Percentiles rank a stretch among this genome's conserved stretches.
These are phyloP conservation scores for Gossypium lobatum DNA, from an alignment of 441 rosid genomes.

Conservation along the genomic window DNA sequence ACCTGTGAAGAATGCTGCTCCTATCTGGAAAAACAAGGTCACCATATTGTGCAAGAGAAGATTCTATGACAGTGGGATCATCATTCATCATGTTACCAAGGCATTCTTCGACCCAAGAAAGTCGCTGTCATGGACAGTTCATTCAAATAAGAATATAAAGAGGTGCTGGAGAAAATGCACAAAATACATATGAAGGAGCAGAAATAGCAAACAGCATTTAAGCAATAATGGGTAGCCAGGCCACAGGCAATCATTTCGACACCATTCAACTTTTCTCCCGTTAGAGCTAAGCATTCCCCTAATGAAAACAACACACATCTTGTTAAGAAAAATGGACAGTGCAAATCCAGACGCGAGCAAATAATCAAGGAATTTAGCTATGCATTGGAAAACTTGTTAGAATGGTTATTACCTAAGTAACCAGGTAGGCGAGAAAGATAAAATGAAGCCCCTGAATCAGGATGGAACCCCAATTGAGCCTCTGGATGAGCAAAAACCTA, in stretches of 20 bases:
- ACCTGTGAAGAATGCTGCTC: conserved; percentile 58
- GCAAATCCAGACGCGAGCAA: neutral
- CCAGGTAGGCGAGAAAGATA: conserved; percentile 92
- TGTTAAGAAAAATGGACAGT: neutral
- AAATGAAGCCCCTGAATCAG: conserved; percentile 92
- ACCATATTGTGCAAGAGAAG: conserved; percentile 78
- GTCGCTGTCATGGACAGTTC: conserved; percentile 47
- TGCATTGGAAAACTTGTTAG: neutral
- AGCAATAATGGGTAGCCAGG: conserved; percentile 81
- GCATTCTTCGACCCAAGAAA: conserved; percentile 66
- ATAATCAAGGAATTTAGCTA: neutral
- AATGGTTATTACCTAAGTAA: conserved; percentile 50
- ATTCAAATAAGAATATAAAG: conserved; percentile 5
- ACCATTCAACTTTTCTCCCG: conserved; percentile 82
- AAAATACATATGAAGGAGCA: conserved; percentile 14
- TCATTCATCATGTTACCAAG: conserved; percentile 76
- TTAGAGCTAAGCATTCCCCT: conserved; percentile 84
- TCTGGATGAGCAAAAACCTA: conserved; percentile 84
- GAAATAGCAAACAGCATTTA: conserved; percentile 49
- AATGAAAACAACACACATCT: conserved; percentile 10
- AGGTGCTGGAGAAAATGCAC: conserved; percentile 6
- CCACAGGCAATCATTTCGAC: conserved; percentile 83
- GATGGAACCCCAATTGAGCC: conserved; percentile 86
- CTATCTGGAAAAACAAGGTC: conserved; percentile 76
- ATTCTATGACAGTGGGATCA: conserved; percentile 64